A percentile compares a stretch with the other conserved stretches of the same genome.
Conservation (phyloP, 768 basidiomycete genomes). For the Rhizopogon vulgaris region DNA sequence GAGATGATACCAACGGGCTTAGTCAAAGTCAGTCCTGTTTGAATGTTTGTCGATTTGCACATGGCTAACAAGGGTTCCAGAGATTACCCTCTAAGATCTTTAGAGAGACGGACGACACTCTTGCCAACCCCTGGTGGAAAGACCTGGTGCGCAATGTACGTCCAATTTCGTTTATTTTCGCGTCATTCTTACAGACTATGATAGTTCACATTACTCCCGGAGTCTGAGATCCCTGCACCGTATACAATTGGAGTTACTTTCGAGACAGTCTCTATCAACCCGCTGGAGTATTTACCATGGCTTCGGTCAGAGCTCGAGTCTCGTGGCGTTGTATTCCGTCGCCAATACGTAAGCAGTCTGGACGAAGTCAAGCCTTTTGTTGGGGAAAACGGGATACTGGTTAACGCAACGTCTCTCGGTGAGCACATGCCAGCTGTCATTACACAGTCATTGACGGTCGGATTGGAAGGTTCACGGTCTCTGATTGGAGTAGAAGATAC, state of each 20-base stretch:
- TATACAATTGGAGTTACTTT: slow-evolving; percentile 35
- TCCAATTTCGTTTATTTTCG: not conserved
- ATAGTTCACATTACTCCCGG: slow-evolving; percentile 26
- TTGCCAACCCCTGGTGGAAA: slow-evolving; percentile 30
- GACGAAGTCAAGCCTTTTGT: slow-evolving; percentile 39
- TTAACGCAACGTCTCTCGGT: slow-evolving; percentile 56
- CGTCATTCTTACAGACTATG: not conserved
- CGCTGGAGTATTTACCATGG: slow-evolving; percentile 44
- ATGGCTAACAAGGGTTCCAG: slow-evolving; percentile 14
- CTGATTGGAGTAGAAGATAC: slow-evolving; percentile 80
- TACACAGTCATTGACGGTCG: not conserved
- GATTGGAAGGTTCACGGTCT: slow-evolving; percentile 49
- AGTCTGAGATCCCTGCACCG: slow-evolving; percentile 28
- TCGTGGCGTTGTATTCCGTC: slow-evolving; percentile 39
- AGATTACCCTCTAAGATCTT: slow-evolving; percentile 32
- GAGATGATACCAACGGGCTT: slow-evolving; percentile 39
- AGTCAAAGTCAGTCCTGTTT: slow-evolving; percentile 26
- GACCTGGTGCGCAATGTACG: slow-evolving; percentile 34
- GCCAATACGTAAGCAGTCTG: slow-evolving; percentile 34
- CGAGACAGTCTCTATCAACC: slow-evolving; percentile 43
- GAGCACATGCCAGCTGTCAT: slow-evolving; percentile 3
- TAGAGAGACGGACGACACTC: slow-evolving; percentile 11
- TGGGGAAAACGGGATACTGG: slow-evolving; percentile 31
- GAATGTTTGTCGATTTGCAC: not conserved
- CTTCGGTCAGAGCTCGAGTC: slow-evolving; percentile 34